phyloP scores from a whole-genome alignment of 192 early-diverging fungal species.

The Coemansia sp. region DNA sequence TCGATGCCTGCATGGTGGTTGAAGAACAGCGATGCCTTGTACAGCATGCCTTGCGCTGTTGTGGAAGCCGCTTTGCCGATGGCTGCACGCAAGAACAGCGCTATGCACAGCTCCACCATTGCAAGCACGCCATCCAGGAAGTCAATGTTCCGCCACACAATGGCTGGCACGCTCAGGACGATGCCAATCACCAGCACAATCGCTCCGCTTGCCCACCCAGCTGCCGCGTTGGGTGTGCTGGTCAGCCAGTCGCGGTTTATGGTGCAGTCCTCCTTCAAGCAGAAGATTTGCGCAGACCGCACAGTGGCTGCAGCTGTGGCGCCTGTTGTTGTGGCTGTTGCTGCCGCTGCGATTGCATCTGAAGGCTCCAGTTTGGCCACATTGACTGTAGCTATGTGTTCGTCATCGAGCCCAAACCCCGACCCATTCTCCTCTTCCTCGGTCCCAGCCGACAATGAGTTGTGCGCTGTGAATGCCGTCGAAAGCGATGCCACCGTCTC shows the following conservation, averaged over 20 bases:
- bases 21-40: slow-evolving; percentile 33
- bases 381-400: not conserved
- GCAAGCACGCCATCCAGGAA: slow-evolving; percentile 33
- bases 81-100: slow-evolving; percentile 20
- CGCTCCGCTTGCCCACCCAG: slow-evolving; percentile 20
- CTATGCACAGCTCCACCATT: slow-evolving; percentile 23
- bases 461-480: slow-evolving; percentile 6
- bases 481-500: slow-evolving; percentile 2
- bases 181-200: slow-evolving; percentile 1
- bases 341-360: not conserved
- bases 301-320: not conserved
- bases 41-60: slow-evolving; percentile 1
- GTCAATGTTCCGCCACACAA: slow-evolving; percentile 8
- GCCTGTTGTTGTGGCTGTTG: too few relatives aligned
- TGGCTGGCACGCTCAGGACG: slow-evolving; percentile 4
- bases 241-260: slow-evolving; percentile 27
- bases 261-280: slow-evolving; percentile 7
- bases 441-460: too few relatives aligned
- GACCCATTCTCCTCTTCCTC: too few relatives aligned
- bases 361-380: not conserved
- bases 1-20: slow-evolving; percentile 31
- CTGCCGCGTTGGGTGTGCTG: slow-evolving; percentile 14
- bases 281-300: slow-evolving; percentile 11
- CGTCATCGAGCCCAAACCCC: not conserved
- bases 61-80: not conserved